Percentiles rank a stretch among this genome's conserved stretches.
phyloP scores from a whole-genome alignment of 495 filamentous ascomycete species.

The Podospora pseudoanserina region DNA sequence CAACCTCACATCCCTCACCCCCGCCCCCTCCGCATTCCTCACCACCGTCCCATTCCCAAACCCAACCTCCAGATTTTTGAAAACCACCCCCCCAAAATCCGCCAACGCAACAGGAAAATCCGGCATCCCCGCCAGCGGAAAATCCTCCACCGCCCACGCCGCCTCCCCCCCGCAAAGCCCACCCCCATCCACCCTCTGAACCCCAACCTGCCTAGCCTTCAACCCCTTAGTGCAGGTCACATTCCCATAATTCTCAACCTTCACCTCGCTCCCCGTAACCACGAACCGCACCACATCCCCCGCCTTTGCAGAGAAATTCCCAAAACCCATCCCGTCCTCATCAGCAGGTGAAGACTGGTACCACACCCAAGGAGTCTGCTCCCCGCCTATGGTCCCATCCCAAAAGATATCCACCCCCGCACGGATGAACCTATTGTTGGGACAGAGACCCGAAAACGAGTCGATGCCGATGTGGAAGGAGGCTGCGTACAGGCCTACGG shows the following conservation, averaged over 20 bases:
- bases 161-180: conserved; percentile 22
- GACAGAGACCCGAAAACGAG: not conserved
- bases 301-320: conserved; percentile 13
- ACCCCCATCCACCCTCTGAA: not conserved
- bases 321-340: conserved; percentile 12
- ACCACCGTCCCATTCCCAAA: conserved; percentile 4
- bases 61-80: conserved; percentile 13
- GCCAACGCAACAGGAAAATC: conserved; percentile 25
- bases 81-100: conserved; percentile 26
- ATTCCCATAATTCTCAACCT: conserved; percentile 27
- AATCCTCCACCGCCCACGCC: conserved; percentile 30
- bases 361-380: conserved; percentile 25
- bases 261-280: not conserved
- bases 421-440: conserved; percentile 14
- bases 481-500: conserved; percentile 22
- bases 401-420: conserved; percentile 30
- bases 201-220: not conserved
- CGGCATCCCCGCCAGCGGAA: conserved; percentile 21
- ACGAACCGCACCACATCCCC: conserved; percentile 25
- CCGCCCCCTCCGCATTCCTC: conserved; percentile 13
- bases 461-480: conserved; percentile 32
- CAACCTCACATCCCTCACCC: conserved; percentile 23
- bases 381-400: conserved; percentile 20
- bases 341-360: conserved; percentile 13
- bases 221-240: not conserved